Evolutionary conservation across 2,329 filamentous ascomycete genomes (phyloP).

Genomic region (Stemphylium vesicarium): DNA sequence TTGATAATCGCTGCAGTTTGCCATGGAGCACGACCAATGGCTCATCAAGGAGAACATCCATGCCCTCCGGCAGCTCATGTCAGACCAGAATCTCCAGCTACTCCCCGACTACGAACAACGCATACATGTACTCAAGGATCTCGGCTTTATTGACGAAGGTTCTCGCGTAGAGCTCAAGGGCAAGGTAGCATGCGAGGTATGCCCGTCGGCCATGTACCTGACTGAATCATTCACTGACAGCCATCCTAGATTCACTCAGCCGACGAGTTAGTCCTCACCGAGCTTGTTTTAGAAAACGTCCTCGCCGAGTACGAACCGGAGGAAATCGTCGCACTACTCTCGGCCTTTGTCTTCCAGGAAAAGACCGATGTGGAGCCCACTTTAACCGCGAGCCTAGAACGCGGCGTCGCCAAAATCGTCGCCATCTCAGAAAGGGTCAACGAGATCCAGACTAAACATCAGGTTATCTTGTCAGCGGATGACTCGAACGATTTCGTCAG

Average conservation of each 20-base stretch:
- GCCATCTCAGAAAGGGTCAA: conserved; percentile 93
- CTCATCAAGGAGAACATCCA: conserved; percentile 92
- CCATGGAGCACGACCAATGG: conserved; percentile 97
- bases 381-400: conserved; percentile 80
- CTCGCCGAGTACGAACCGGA: conserved; percentile 94
- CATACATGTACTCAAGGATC: conserved; percentile 86
- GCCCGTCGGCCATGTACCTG: conserved; percentile 7
- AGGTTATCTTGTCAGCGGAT: conserved; percentile 88
- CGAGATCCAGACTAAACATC: conserved; percentile 83
- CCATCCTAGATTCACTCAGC: conserved; percentile 78
- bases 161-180: conserved; percentile 93
- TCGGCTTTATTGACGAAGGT: conserved; percentile 88
- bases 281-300: conserved; percentile 95
- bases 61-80: conserved; percentile 85
- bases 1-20: conserved; percentile 65
- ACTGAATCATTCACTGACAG: conserved; percentile 10
- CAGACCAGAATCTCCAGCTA: conserved; percentile 93
- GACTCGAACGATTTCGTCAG: conserved; percentile 92
- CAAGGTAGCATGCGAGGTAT: conserved; percentile 90
- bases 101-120: conserved; percentile 97
- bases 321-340: conserved; percentile 93
- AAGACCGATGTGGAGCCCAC: conserved; percentile 85
- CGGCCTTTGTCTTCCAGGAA: conserved; percentile 96
- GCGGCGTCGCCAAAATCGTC: conserved; percentile 83
- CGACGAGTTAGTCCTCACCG: conserved; percentile 93